Base-by-base conservation (phyloP, 345 rosid species). In the Ceriops zippeliana region DNA sequence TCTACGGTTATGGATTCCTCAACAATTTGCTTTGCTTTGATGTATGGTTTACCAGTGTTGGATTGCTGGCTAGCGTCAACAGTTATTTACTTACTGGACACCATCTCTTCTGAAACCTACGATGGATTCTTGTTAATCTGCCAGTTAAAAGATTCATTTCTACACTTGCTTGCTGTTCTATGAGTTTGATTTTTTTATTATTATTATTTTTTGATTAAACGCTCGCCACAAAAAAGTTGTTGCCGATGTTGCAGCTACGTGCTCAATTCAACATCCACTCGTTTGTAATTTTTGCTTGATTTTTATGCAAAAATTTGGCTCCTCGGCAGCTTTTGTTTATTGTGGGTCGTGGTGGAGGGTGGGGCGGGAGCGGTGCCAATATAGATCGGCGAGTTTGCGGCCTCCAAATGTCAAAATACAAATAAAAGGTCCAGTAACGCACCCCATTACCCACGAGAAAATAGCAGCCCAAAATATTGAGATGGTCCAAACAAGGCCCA, bases 211-310 rank as follows among this genome's bases (percentile, higher is more conserved):
- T 21, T 72, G 75, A 46, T 62, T 57, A 47, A 78, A 70, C 69
- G 35, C 42, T 57, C 42, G 76, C 84, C 88, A 73, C 62, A 22
- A 65, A 37, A 19, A 28, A 24, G 77, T 51, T 69, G 78, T 76
- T 76, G 86, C 70, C 76, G 37, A 69, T 34, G 70, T 64, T 77
- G 78, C 64, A 42, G 71, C 73, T 68, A 87, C 90, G 90, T 83
- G 86, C 78, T 53, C 53, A 20, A 21, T 59, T 17, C 46, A 35
- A 70, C 31, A 71, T 73, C 87, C 91, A 83, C 42, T 68, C 80
- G 26, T 67, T 63, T 62, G 21, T 22, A 66, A 9, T 54, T 54
- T 16, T n/a, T 63, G 24, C 16, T 47, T 5, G 5, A 27, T 34
- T 24, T 62, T 52, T 62, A 34, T 22, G 67, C 73, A 15, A n/a